Evolutionary conservation across 352 stramenopile species (phyloP).

Genomic region (Pseudoperonospora humuli): DNA sequence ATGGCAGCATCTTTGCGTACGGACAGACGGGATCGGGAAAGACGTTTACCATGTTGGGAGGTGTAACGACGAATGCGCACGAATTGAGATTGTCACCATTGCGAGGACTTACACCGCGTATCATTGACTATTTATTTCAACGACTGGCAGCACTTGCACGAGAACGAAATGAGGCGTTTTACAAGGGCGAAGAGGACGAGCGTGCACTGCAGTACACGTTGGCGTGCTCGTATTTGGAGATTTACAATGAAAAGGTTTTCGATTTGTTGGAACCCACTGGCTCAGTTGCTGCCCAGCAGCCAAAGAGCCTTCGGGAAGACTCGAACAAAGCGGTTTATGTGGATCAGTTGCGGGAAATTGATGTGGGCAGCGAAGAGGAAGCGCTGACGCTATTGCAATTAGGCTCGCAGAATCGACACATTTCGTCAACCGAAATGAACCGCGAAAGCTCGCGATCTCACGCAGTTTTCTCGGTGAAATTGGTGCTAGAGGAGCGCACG

Average conservation of each 20-base stretch:
- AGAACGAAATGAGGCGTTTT: conserved; percentile 34
- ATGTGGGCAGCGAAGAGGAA: conserved; percentile 52
- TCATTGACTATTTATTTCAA: conserved; percentile 79
- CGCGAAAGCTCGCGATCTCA: conserved; percentile 93
- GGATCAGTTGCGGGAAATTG: conserved; percentile 59
- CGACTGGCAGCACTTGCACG: conserved; percentile 35
- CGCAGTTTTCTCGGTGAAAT: conserved; percentile 94
- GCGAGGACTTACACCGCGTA: conserved; percentile 72
- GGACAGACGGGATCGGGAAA: conserved; percentile 85
- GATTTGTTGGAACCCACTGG: conserved; percentile 68
- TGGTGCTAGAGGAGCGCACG: conserved; percentile 81
- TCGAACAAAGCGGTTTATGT: conserved; percentile 74
- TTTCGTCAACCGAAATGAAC: conserved; percentile 97
- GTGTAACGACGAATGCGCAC: conserved; percentile 22
- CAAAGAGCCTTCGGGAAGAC: conserved; percentile 73
- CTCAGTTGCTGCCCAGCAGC: conserved; percentile 33
- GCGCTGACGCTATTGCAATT: conserved; percentile 69
- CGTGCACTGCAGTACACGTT: conserved; percentile 45
- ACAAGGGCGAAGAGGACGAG: conserved; percentile 22
- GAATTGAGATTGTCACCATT: conserved; percentile 43
- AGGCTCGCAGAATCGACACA: conserved; percentile 86
- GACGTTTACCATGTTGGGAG: conserved; percentile 85
- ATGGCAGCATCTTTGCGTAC: conserved; percentile 87
- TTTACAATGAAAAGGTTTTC: conserved; percentile 89
- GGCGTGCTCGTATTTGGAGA: conserved; percentile 84